Evolutionary conservation across 192 early-diverging fungal genomes (phyloP).

Genomic region (Dimargaris cristalligena): DNA sequence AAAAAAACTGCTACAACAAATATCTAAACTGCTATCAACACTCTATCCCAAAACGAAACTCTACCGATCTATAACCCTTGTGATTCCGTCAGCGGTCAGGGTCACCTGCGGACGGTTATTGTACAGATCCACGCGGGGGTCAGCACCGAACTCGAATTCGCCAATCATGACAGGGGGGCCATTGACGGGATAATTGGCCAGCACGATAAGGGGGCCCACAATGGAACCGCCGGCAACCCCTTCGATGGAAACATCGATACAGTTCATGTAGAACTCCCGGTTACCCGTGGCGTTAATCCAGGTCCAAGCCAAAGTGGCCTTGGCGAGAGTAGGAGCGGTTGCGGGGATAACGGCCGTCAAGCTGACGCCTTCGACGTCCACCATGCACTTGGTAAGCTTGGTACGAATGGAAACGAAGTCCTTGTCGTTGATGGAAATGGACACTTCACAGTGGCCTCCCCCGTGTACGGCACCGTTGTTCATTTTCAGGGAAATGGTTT

Average conservation of each 20-base stretch:
- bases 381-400: constrained; percentile 21
- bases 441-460: constrained; percentile 33
- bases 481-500: constrained; percentile 10
- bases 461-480: constrained; percentile 18
- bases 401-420: constrained; percentile 11
- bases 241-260: constrained; percentile 23
- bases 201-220: constrained; percentile 12
- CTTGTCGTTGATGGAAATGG: constrained; percentile 26
- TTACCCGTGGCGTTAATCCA: constrained; percentile 34
- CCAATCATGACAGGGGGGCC: neutral
- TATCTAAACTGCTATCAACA: too few relatives aligned
- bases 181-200: constrained; percentile 11
- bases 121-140: neutral
- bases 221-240: constrained; percentile 17
- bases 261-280: constrained; percentile 34
- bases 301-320: constrained; percentile 25
- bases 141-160: neutral
- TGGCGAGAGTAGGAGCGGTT: constrained; percentile 19
- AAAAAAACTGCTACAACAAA: too few relatives aligned
- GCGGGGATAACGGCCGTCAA: constrained; percentile 18
- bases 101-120: neutral
- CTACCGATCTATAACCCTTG: too few relatives aligned
- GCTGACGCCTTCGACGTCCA: constrained; percentile 10
- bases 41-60: neutral
- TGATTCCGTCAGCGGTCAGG: neutral